phyloP scores from a whole-genome alignment of 805 yeast genomes.

The Isabelozyma gotoi region DNA sequence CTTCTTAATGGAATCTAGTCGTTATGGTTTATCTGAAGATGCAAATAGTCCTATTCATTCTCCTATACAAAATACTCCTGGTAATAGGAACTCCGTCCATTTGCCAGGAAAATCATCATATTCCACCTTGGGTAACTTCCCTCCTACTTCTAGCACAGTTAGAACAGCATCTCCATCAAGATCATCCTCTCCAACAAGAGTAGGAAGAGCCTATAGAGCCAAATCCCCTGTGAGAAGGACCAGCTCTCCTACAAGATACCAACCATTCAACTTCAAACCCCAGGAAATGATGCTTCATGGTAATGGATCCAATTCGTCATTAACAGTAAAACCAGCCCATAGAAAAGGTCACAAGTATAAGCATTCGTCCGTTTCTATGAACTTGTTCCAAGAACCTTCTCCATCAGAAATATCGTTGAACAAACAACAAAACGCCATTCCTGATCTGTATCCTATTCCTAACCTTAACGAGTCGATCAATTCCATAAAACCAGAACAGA shows the following conservation, averaged over 20 bases:
- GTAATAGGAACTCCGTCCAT: constrained; percentile 20
- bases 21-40: constrained; percentile 28
- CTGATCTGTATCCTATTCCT: constrained; percentile 73
- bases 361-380: constrained; percentile 95
- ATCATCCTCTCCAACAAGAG: constrained; percentile 24
- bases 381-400: constrained; percentile 91
- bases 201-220: constrained; percentile 25
- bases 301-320: constrained; percentile 20
- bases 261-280: constrained; percentile 68
- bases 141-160: constrained; percentile 14
- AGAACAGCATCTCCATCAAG: constrained; percentile 29
- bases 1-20: constrained; percentile 26
- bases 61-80: constrained; percentile 12
- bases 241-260: constrained; percentile 19
- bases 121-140: constrained; percentile 9
- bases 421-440: constrained; percentile 60
- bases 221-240: constrained; percentile 28
- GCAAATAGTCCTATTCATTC: constrained; percentile 14
- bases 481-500: constrained; percentile 60
- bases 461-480: constrained; percentile 59
- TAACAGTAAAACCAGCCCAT: constrained; percentile 54
- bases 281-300: constrained; percentile 39
- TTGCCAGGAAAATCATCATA: constrained; percentile 8
- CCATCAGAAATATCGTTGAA: constrained; percentile 28
- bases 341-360: constrained; percentile 95